Base-by-base conservation (phyloP, 805 yeast genomes). In the Saccharomycopsis lassenensis region DNA sequence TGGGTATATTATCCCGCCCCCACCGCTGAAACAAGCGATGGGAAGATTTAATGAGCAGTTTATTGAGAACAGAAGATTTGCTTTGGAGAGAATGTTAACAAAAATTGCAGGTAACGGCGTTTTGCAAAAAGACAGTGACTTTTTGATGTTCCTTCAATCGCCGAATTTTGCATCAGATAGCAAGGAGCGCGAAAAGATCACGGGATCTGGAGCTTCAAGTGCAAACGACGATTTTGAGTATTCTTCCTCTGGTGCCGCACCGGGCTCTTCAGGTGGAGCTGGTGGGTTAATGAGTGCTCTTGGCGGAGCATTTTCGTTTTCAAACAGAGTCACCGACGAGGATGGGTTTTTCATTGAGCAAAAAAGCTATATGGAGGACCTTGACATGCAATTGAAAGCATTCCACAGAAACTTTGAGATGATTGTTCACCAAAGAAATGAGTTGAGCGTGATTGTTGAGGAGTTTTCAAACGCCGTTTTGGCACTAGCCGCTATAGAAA, bases 1-100 rank as follows among this genome's bases (percentile, higher is more conserved):
- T 24, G 98, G 98, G 1, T 66, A 69, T 40, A 77, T 91, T 24
- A 76, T 91, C 17, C 97, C 98, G 1, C 95, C 97, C 1, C 96
- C 97, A 3, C 87, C 96, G 0, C 94, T 83, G 41, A 94, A 91
- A 55, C 95, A 93, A 44, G 80, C 81, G 5, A 78, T 87, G 37
- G 96, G 97, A 4, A 69, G 95, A 44, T 86, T 91, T 57, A 85
- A 85, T 48, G 84, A 84, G 47, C 86, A 78, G 48, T 87, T 91
- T 48, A 75, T 91, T 35, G 96, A 91, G 55, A 74, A 74, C 45
- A 71, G 97, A 56, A 65, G 96, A 39, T 62, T 77, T 17, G 83
- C 89, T 4, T 64, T 91, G 51, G 95, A 89, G 52, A 74, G 67
- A 48, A 91, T 91, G 98, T 65, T 91, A 41, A 59, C 56, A 24